phyloP scores from a whole-genome alignment of 2,329 filamentous ascomycete genomes.

The Furcasterigmium furcatum region DNA sequence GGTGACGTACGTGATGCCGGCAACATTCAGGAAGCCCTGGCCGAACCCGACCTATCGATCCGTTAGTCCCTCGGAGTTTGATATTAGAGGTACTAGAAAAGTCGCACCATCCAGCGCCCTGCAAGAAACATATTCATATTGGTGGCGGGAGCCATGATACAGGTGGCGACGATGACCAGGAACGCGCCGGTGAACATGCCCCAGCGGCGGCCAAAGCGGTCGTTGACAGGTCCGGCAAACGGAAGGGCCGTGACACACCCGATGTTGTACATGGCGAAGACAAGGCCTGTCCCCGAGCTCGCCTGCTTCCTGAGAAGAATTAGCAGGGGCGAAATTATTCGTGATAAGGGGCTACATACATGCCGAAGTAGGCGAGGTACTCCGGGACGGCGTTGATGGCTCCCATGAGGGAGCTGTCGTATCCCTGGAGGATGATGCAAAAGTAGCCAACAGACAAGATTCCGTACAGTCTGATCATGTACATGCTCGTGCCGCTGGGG shows the following conservation, averaged over 20 bases:
- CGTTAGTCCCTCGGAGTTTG: too few species aligned
- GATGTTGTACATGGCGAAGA: constrained; percentile 60
- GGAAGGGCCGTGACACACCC: constrained; percentile 56
- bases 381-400: constrained; percentile 53
- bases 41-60: constrained; percentile 53
- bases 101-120: constrained; percentile 46
- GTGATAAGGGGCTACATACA: too few species aligned
- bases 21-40: constrained; percentile 45
- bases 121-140: constrained; percentile 42
- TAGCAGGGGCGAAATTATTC: too few species aligned
- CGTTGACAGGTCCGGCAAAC: constrained; percentile 51
- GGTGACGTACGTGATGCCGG: constrained; percentile 43
- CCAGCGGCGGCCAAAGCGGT: constrained; percentile 45
- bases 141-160: constrained; percentile 43
- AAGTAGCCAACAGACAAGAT: constrained; percentile 33
- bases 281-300: constrained; percentile 44
- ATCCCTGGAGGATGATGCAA: constrained; percentile 56
- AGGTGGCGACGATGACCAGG: constrained; percentile 50
- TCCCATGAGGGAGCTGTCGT: constrained; percentile 54
- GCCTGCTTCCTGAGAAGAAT: too few species aligned
- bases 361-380: constrained; percentile 48
- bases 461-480: not conserved
- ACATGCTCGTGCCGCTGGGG: not conserved
- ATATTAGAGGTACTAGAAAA: too few species aligned
- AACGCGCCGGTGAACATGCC: constrained; percentile 51